A percentile compares a stretch with the other conserved stretches of the same genome.
phyloP scores from a whole-genome alignment of 208 protist genomes.

The Ichthyophonus hoferi region DNA sequence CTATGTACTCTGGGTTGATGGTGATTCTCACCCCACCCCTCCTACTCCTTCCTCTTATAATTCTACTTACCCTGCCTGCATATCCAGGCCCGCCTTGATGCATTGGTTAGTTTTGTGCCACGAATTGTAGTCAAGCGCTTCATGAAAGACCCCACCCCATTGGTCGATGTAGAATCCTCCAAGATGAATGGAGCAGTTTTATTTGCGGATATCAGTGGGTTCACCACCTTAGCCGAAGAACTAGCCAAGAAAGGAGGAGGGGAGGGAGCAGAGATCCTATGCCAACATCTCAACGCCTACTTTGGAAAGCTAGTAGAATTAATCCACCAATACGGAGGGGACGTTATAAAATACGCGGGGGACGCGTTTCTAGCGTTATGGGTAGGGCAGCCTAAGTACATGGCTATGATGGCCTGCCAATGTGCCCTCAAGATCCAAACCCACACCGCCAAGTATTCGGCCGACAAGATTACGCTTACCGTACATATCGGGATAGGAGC shows the following conservation, averaged over 20 bases:
- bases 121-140: conserved; percentile 26
- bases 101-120: conserved; percentile 13
- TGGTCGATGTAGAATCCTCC: background rate
- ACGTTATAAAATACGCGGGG: conserved; percentile 63
- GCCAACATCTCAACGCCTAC: conserved; percentile 50
- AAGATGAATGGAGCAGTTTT: conserved; percentile 18
- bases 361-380: conserved; percentile 54
- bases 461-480: conserved; percentile 15
- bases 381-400: background rate
- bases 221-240: conserved; percentile 4
- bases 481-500: conserved; percentile 27
- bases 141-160: conserved; percentile 6
- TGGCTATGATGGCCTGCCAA: conserved; percentile 25
- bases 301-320: conserved; percentile 50
- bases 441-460: conserved; percentile 19
- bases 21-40: too few species aligned
- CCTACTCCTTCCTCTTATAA: too few species aligned
- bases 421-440: conserved; percentile 28
- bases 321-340: conserved; percentile 51
- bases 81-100: background rate
- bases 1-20: too few species aligned
- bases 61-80: too few species aligned
- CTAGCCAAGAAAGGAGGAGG: conserved; percentile 8
- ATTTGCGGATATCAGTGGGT: conserved; percentile 35
- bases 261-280: conserved; percentile 39